Evolutionary conservation across 768 basidiomycete genomes (phyloP).

Genomic region (Coprinopsis cinerea): DNA sequence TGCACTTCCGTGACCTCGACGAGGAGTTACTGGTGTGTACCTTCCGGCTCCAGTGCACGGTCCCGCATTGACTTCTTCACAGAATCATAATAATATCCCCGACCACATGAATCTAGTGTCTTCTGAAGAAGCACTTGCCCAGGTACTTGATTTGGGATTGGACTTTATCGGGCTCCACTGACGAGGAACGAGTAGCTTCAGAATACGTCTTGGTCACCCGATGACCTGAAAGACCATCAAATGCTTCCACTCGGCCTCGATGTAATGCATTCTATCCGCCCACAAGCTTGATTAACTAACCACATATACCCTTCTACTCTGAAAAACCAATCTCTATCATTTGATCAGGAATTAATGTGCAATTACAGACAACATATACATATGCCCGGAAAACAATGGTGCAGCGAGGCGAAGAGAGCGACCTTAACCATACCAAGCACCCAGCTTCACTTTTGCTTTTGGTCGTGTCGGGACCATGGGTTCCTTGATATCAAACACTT

Average conservation of each 20-base stretch:
- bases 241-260: conserved; percentile 55
- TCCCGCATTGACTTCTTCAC: conserved; percentile 11
- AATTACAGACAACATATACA: neutral
- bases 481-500: conserved; percentile 75
- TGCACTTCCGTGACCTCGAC: conserved; percentile 65
- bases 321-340: too few species aligned
- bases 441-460: conserved; percentile 47
- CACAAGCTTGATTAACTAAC: neutral
- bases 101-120: conserved; percentile 78
- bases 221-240: conserved; percentile 38
- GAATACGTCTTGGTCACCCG: conserved; percentile 45
- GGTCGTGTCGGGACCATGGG: conserved; percentile 73
- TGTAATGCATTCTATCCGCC: neutral
- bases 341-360: neutral
- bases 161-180: conserved; percentile 2
- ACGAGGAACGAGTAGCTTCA: conserved; percentile 37
- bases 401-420: neutral
- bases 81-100: conserved; percentile 53
- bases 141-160: conserved; percentile 50
- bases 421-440: conserved; percentile 74
- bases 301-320: too few species aligned
- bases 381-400: neutral
- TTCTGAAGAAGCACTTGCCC: conserved; percentile 45
- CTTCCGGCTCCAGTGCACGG: neutral
- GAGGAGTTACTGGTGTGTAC: conserved; percentile 51